These are phyloP conservation scores for Cystoderma amianthinum DNA, from an alignment of 768 basidiomycete genomes.

Conservation along the genomic window DNA sequence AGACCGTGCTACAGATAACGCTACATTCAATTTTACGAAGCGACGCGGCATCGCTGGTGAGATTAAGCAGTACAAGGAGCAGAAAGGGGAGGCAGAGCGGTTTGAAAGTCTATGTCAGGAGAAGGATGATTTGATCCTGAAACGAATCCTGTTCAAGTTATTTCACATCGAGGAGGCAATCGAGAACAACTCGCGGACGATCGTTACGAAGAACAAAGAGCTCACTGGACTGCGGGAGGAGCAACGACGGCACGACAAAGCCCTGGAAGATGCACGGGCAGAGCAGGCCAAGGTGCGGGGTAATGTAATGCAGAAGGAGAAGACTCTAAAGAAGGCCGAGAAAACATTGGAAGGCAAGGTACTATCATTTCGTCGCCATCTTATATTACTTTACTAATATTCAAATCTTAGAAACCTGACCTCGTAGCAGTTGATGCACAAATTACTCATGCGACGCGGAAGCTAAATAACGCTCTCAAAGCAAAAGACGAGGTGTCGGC, in stretches of 20 bases:
- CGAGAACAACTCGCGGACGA: conserved; percentile 59
- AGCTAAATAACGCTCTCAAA: conserved; percentile 62
- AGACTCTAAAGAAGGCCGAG: no score
- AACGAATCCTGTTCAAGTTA: conserved; percentile 79
- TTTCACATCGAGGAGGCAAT: conserved; percentile 87
- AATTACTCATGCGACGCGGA: conserved; percentile 79
- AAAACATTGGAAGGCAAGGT: conserved; percentile 84
- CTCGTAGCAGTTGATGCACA: conserved; percentile 81
- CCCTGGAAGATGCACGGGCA: conserved; percentile 64
- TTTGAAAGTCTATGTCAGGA: conserved; percentile 77
- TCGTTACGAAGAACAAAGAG: conserved; percentile 69
- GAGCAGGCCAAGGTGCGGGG: conserved; percentile 77
- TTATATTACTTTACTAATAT: not conserved
- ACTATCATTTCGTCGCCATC: not conserved
- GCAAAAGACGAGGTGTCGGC: no score
- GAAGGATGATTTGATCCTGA: conserved; percentile 78
- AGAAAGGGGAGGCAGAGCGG: conserved; percentile 86
- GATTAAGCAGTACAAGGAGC: conserved; percentile 96
- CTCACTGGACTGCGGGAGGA: conserved; percentile 73
- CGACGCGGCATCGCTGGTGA: conserved; percentile 90
- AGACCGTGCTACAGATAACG: conserved; percentile 88
- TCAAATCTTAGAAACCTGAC: conserved; percentile 69
- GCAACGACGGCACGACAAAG: no score
- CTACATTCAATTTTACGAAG: conserved; percentile 92
- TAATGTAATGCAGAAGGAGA: no score